A percentile compares a stretch with the other conserved stretches of the same genome.
phyloP scores from a whole-genome alignment of 1,284 basidiomycete species.

The Sphaerobolus stellatus region DNA sequence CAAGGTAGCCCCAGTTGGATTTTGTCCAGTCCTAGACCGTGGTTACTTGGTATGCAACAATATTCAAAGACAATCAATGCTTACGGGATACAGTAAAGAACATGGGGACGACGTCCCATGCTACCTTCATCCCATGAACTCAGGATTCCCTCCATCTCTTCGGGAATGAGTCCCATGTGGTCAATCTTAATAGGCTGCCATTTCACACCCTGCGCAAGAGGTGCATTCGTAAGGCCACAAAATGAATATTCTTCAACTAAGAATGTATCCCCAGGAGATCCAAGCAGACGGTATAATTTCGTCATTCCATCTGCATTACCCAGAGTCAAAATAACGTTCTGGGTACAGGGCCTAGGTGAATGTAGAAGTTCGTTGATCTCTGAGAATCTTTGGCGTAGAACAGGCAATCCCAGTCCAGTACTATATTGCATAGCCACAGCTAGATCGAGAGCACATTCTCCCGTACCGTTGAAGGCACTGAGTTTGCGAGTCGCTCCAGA shows the following conservation, averaged over 20 bases:
- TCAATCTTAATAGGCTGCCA: conserved; percentile 46
- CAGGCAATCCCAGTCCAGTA: conserved; percentile 37
- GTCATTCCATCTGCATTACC: conserved; percentile 44
- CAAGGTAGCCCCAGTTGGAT: conserved; percentile 45
- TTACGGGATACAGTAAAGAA: conserved; percentile 45
- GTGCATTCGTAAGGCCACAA: conserved; percentile 39
- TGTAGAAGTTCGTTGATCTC: conserved; percentile 40
- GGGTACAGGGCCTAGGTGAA: conserved; percentile 32
- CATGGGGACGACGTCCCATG: conserved; percentile 40
- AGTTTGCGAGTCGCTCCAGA: conserved; percentile 31
- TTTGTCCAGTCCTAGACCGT: conserved; percentile 39
- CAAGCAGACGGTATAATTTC: conserved; percentile 44
- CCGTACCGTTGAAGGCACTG: conserved; percentile 33
- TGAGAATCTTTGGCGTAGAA: conserved; percentile 34
- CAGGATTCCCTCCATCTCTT: conserved; percentile 40
- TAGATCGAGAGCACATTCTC: conserved; percentile 35
- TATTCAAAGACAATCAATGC: conserved; percentile 14
- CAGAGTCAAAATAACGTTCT: conserved; percentile 35
- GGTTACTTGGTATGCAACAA: neutral
- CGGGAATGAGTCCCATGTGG: conserved; percentile 43
- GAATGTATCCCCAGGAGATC: conserved; percentile 42
- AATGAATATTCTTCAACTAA: conserved; percentile 49
- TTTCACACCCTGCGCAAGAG: conserved; percentile 39
- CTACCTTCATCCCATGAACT: conserved; percentile 37
- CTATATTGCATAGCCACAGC: conserved; percentile 40